Evolutionary conservation across 805 yeast genomes (phyloP).

Genomic region (Torulaspora franciscae): DNA sequence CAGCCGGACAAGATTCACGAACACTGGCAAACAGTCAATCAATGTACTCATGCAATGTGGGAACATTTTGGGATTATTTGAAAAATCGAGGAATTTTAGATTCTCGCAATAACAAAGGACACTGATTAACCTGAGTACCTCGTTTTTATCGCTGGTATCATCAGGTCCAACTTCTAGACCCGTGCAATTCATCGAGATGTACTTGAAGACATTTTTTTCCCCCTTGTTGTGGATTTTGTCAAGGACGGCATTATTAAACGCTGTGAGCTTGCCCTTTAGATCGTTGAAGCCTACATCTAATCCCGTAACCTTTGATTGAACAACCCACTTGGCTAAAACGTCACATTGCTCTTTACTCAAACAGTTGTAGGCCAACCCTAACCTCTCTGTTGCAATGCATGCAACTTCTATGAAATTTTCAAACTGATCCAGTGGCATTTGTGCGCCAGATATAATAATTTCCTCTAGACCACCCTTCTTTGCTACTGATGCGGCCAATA

Average conservation of each 20-base stretch:
- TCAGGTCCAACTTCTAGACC: constrained; percentile 47
- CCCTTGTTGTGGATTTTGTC: constrained; percentile 25
- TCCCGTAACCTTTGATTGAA: constrained; percentile 49
- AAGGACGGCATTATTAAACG: constrained; percentile 27
- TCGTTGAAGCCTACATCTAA: constrained; percentile 84
- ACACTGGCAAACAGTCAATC: constrained; percentile 62
- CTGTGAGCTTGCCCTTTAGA: constrained; percentile 37
- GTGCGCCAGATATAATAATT: constrained; percentile 75
- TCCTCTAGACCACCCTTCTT: constrained; percentile 78
- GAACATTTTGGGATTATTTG: constrained; percentile 68
- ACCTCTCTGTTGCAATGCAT: constrained; percentile 48
- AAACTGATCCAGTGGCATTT: constrained; percentile 52
- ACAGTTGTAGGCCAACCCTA: constrained; percentile 80
- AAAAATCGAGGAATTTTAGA: constrained; percentile 69
- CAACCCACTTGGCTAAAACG: constrained; percentile 56
- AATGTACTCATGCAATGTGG: constrained; percentile 51
- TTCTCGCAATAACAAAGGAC: constrained; percentile 49
- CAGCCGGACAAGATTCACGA: constrained; percentile 56
- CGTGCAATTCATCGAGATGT: constrained; percentile 64
- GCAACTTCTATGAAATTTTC: constrained; percentile 60
- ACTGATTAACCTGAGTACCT: constrained; percentile 40
- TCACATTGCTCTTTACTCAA: constrained; percentile 54
- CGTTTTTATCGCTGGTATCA: constrained; percentile 35
- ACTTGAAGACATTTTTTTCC: constrained; percentile 35
- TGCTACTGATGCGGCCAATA: constrained; percentile 68